Conservation (phyloP, 139 green algal species). For the Coelastrella sp. region DNA sequence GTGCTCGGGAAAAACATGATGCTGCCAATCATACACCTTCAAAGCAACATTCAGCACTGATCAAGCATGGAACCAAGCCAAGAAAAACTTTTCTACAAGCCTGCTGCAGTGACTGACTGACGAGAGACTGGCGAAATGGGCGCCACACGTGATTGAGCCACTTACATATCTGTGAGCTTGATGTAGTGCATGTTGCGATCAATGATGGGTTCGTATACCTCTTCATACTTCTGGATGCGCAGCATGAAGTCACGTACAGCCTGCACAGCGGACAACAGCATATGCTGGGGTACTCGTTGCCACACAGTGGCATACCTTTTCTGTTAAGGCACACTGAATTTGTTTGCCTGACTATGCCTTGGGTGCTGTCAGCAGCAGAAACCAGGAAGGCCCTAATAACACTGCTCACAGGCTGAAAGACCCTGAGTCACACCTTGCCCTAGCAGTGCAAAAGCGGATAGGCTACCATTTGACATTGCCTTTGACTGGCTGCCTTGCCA, state of each 20-base stretch:
- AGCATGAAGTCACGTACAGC: slow-evolving; percentile 87
- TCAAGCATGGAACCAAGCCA: too few relatives aligned
- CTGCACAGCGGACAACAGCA: slow-evolving; percentile 29
- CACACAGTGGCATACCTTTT: background rate
- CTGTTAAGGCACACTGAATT: too few relatives aligned
- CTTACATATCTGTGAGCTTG: slow-evolving; percentile 81
- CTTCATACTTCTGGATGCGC: slow-evolving; percentile 90
- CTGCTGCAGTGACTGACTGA: too few relatives aligned
- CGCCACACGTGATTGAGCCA: background rate
- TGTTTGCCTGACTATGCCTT: background rate
- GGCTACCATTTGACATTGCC: too few relatives aligned
- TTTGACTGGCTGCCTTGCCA: too few relatives aligned
- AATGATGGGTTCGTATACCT: slow-evolving; percentile 93
- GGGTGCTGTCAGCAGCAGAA: background rate
- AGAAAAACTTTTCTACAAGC: too few relatives aligned
- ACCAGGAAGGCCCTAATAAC: background rate
- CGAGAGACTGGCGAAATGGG: too few relatives aligned
- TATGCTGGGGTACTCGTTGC: background rate
- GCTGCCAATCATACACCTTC: background rate
- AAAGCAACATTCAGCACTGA: background rate
- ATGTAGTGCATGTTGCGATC: slow-evolving; percentile 95
- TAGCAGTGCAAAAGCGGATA: background rate
- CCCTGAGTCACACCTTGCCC: too few relatives aligned
- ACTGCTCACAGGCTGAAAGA: too few relatives aligned
- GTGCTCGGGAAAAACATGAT: background rate